A percentile compares a stretch with the other conserved stretches of the same genome.
Conservation (phyloP, 164 flowering plant species). For the Magnolia officinalis region DNA sequence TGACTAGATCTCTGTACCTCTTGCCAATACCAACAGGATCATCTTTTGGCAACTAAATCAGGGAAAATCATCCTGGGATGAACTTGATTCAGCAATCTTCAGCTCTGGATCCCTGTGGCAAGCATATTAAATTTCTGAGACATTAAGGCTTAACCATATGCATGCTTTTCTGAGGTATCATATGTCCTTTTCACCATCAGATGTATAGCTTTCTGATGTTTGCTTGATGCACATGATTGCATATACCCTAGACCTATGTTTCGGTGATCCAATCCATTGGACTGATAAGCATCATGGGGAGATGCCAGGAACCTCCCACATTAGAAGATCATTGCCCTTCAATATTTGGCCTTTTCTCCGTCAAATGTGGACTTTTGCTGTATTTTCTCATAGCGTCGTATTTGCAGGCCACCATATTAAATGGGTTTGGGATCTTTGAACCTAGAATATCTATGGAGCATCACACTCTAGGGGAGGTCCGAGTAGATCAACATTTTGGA, state of each 20-base stretch:
- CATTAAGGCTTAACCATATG: background rate
- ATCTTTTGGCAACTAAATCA: background rate
- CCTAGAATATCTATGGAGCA: background rate
- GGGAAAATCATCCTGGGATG: background rate
- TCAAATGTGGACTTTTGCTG: background rate
- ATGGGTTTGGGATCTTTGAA: background rate
- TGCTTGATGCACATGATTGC: background rate
- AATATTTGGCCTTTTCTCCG: no score
- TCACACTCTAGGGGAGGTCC: background rate
- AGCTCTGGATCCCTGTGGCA: background rate
- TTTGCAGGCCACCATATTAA: background rate
- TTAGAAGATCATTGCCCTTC: background rate
- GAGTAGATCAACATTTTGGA: background rate
- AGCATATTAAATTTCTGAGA: background rate
- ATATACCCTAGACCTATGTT: background rate
- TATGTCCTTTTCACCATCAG: background rate
- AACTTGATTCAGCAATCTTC: background rate
- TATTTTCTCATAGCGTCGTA: background rate
- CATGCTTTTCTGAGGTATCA: background rate
- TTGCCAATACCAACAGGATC: background rate
- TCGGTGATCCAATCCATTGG: background rate
- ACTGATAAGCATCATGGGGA: background rate
- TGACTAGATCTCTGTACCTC: background rate
- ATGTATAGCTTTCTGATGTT: background rate
- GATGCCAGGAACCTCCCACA: background rate